These are phyloP conservation scores for Scalesia atractyloides DNA, from an alignment of 129 eudicot genomes.

Conservation along the genomic window DNA sequence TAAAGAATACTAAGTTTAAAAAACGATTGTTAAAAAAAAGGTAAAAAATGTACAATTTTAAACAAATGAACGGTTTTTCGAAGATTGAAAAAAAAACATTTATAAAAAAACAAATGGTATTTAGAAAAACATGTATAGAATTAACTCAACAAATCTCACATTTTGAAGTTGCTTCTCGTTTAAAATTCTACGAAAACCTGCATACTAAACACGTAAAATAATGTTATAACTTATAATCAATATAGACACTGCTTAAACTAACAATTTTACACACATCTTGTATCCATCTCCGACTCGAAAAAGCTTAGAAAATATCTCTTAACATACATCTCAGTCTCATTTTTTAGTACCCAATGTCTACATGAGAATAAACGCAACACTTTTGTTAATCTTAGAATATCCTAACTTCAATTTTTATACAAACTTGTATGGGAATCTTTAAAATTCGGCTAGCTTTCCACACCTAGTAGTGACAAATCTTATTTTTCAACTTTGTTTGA, in stretches of 20 bases:
- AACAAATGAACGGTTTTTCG: too few relatives aligned
- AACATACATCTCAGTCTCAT: neutral
- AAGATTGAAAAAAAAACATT: too few relatives aligned
- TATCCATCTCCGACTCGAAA: neutral
- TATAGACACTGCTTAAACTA: neutral
- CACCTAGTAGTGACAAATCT: slow-evolving; percentile 19
- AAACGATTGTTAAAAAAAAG: too few relatives aligned
- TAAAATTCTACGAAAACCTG: neutral
- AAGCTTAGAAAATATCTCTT: neutral
- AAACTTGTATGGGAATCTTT: slow-evolving; percentile 2
- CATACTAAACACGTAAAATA: neutral
- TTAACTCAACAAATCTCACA: neutral
- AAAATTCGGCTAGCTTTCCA: slow-evolving; percentile 35
- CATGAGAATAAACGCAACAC: neutral
- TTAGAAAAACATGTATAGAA: too few relatives aligned
- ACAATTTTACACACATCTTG: neutral
- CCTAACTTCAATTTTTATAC: neutral
- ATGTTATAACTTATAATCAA: neutral
- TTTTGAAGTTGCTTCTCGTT: neutral
- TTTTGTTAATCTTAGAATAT: neutral
- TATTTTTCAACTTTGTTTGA: slow-evolving; percentile 23
- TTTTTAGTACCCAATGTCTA: neutral
- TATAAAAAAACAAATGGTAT: too few relatives aligned
- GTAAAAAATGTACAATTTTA: too few relatives aligned
- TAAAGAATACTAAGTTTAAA: too few relatives aligned